Conservation (phyloP, 768 basidiomycete species). For the Cyclocybe cylindracea region DNA sequence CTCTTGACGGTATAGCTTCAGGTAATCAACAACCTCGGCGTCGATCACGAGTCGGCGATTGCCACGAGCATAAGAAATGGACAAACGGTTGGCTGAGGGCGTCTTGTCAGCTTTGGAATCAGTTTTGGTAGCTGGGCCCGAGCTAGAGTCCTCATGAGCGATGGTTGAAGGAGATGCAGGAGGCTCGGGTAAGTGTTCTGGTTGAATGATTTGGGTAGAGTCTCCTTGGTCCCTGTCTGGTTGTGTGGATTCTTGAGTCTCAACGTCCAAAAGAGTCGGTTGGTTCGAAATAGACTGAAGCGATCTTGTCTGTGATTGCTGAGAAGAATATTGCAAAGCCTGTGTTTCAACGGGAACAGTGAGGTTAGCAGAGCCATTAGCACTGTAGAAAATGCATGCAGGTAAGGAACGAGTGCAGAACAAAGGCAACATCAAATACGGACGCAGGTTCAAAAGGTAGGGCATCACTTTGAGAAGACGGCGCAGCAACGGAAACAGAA, state of each 20-base stretch:
- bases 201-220: slow-evolving; percentile 20
- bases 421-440: slow-evolving; percentile 46
- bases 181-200: slow-evolving; percentile 59
- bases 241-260: slow-evolving; percentile 29
- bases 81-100: slow-evolving; percentile 84
- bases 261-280: slow-evolving; percentile 53
- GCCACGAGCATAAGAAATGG: slow-evolving; percentile 92
- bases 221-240: slow-evolving; percentile 13
- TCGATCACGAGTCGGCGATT: slow-evolving; percentile 86
- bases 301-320: slow-evolving; percentile 27
- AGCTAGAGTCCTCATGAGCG: slow-evolving; percentile 47
- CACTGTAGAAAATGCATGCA: slow-evolving; percentile 37
- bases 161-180: slow-evolving; percentile 55
- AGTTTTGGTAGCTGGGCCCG: slow-evolving; percentile 31
- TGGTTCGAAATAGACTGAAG: slow-evolving; percentile 49
- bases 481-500: slow-evolving; percentile 20
- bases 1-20: slow-evolving; percentile 79
- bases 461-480: slow-evolving; percentile 30
- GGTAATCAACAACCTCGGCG: slow-evolving; percentile 79
- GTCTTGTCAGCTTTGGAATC: slow-evolving; percentile 42
- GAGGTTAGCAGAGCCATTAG: slow-evolving; percentile 48
- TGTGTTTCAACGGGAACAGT: slow-evolving; percentile 47
- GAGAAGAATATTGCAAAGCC: slow-evolving; percentile 27
- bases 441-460: slow-evolving; percentile 44
- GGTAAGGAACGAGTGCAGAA: slow-evolving; percentile 38